phyloP scores from a whole-genome alignment of 2,329 filamentous ascomycete species.

The Aspergillus sp. region DNA sequence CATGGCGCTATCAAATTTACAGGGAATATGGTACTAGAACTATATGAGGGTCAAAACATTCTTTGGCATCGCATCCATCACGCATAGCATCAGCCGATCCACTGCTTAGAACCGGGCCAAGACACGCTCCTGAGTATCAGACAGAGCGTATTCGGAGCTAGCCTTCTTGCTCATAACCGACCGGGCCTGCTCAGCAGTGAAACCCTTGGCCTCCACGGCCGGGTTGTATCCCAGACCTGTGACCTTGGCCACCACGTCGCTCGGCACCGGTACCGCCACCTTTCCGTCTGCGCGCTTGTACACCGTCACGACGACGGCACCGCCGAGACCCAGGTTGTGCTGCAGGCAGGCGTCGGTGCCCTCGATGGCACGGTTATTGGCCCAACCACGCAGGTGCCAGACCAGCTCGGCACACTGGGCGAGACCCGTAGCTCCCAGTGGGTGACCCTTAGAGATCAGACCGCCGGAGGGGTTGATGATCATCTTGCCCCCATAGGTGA shows the following conservation, averaged over 20 bases:
- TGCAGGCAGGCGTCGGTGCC: slow-evolving; percentile 74
- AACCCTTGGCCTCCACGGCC: slow-evolving; percentile 82
- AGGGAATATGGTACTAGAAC: background rate
- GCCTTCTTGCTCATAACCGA: slow-evolving; percentile 67
- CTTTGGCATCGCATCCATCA: background rate
- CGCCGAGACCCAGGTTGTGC: slow-evolving; percentile 90
- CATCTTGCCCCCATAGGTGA: slow-evolving; percentile 80
- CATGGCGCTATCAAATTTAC: background rate
- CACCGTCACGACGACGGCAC: slow-evolving; percentile 85
- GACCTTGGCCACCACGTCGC: slow-evolving; percentile 61
- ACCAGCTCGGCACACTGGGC: slow-evolving; percentile 93
- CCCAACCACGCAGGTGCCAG: slow-evolving; percentile 95
- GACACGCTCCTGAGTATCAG: slow-evolving; percentile 73
- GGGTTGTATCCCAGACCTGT: slow-evolving; percentile 86
- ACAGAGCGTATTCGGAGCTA: slow-evolving; percentile 70
- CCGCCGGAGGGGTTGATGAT: slow-evolving; percentile 93
- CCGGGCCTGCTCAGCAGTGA: slow-evolving; percentile 73
- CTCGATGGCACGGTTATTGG: slow-evolving; percentile 75
- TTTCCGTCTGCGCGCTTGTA: slow-evolving; percentile 80
- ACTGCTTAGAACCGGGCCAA: slow-evolving; percentile 58
- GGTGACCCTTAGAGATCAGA: slow-evolving; percentile 93
- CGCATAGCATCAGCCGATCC: background rate
- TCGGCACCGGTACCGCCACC: slow-evolving; percentile 58
- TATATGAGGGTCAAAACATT: background rate
- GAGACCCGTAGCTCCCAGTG: slow-evolving; percentile 88